Evolutionary conservation across 1,284 basidiomycete genomes (phyloP), one percentile per base, ranked within the genome.

Genomic region (Termitomyces sp.): DNA sequence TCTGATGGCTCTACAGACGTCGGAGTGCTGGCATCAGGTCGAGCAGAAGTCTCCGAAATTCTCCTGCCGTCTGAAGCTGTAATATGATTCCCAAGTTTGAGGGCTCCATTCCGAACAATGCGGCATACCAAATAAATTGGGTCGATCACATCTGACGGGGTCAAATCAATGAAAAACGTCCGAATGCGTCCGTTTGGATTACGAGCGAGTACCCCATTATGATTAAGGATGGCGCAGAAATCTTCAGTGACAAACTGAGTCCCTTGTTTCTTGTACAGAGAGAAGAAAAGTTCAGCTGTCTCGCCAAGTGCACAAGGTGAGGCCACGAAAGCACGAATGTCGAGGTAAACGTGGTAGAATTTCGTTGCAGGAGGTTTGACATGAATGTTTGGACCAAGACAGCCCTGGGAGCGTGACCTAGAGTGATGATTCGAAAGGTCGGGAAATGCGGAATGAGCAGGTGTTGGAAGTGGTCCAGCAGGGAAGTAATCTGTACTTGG

Each of bases 161-260:
- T 86, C 17, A 99, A 79, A 65, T 98, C 94, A 6, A 82, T 88
- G 71, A 98, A 99, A 15, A 98, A 76, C 0, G 94, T 93, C 43
- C 90, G 84, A 28, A 93, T 85, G 42, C 82, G 82, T 28, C 75
- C 77, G 5, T 79, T 70, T 0, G 86, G 83, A 64, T 94, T 86
- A 7, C 88, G 82, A 5, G 88, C 84, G 9, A 92, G 82, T 24
- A 90, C 88, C 8, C 95, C 95, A 57, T 94, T 91, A 71, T 95
- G 92, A 68, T 96, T 95, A 28, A 98, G 80, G 38, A 96, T 75
- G 17, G 86, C 86, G 65, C 91, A 95, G 67, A 90, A 97, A 21
- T 98, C 96, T 70, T 99, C 96, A 0, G 94, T 96, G 44, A 98
- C 82, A 69, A 97, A 98, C 40, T 90, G 86, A 6, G 79, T 79